These are phyloP conservation scores for Papiliotrema flavescens DNA, from an alignment of 1,284 basidiomycete species.

Conservation along the genomic window DNA sequence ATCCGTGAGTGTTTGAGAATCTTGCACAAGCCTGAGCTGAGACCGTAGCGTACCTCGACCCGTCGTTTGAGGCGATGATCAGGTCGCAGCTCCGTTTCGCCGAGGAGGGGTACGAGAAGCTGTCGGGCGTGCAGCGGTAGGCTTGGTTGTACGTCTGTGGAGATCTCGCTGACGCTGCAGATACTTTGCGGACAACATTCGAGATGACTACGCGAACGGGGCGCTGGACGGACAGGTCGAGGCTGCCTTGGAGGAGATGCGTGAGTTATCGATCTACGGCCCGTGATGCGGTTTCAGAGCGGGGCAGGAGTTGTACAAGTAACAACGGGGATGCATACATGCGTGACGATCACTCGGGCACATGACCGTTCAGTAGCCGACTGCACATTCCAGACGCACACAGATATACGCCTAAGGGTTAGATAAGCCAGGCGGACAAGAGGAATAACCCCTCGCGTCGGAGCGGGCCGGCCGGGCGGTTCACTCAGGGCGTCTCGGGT, in stretches of 20 bases:
- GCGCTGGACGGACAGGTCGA: constrained; percentile 95
- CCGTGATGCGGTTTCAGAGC: constrained; percentile 11
- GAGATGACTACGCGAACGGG: constrained; percentile 96
- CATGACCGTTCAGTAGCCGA: neutral
- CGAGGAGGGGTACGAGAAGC: constrained; percentile 96
- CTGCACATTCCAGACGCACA: no score
- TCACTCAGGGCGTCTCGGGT: no score
- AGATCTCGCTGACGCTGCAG: constrained; percentile 45
- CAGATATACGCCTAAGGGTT: no score
- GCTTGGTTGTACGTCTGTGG: constrained; percentile 11
- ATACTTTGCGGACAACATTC: constrained; percentile 83
- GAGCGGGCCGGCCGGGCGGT: no score
- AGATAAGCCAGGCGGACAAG: no score
- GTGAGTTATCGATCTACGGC: constrained; percentile 82
- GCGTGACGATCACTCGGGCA: neutral
- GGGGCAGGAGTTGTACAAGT: neutral
- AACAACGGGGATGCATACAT: neutral
- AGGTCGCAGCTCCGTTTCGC: constrained; percentile 96
- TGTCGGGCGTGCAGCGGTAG: constrained; percentile 88
- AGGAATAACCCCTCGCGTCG: no score
- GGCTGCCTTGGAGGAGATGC: constrained; percentile 91
- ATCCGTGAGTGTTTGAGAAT: constrained; percentile 57
- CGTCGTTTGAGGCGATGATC: constrained; percentile 98
- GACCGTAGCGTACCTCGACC: constrained; percentile 73
- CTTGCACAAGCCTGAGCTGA: neutral